A percentile compares a stretch with the other conserved stretches of the same genome.
These are phyloP conservation scores for Ustilago shanxiensis DNA, from an alignment of 1,284 basidiomycete genomes.

Conservation along the genomic window DNA sequence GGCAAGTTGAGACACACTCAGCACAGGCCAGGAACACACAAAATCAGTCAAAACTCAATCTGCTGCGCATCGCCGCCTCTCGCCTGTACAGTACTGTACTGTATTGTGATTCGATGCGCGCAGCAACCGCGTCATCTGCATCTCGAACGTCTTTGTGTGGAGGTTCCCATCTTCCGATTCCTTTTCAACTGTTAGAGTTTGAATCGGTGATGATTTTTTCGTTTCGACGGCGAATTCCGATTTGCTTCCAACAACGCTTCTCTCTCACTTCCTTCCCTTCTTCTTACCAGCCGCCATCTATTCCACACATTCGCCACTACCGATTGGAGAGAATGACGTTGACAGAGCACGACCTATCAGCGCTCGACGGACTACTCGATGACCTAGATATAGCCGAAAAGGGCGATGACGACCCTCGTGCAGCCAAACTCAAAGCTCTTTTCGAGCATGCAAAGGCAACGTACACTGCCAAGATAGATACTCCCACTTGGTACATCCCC, in stretches of 20 bases:
- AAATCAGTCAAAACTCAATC: not conserved
- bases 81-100: too few relatives aligned
- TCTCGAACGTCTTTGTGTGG: slow-evolving; percentile 13
- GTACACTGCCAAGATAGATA: slow-evolving; percentile 46
- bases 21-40: slow-evolving; percentile 25
- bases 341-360: slow-evolving; percentile 41
- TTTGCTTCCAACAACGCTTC: not conserved
- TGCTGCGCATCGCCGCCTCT: slow-evolving; percentile 7
- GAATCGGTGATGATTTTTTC: slow-evolving; percentile 42
- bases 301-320: not conserved
- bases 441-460: slow-evolving; percentile 38
- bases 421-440: slow-evolving; percentile 41
- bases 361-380: slow-evolving; percentile 33
- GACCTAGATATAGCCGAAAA: slow-evolving; percentile 43
- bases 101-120: not conserved
- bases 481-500: slow-evolving; percentile 27
- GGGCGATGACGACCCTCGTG: slow-evolving; percentile 28
- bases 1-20: not conserved
- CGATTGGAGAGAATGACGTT: slow-evolving; percentile 1
- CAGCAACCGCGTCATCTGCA: too few relatives aligned
- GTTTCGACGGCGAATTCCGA: not conserved
- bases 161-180: slow-evolving; percentile 2
- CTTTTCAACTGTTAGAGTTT: not conserved
- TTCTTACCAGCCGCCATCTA: not conserved
- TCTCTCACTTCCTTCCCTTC: not conserved